phyloP scores from a whole-genome alignment of 192 early-diverging fungal genomes.

The Backusella psychrophila region DNA sequence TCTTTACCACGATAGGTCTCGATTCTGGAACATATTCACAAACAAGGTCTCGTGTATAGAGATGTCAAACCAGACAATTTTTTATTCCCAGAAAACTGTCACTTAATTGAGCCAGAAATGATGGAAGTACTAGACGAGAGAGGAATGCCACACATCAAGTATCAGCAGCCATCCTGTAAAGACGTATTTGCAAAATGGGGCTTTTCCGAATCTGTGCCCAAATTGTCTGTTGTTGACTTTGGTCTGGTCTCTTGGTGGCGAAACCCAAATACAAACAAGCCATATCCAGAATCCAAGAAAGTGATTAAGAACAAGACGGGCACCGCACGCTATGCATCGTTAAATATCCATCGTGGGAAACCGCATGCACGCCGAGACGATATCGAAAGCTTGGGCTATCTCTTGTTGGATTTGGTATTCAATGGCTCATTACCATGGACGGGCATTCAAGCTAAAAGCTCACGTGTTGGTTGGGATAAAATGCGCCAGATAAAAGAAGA shows the following conservation, averaged over 20 bases:
- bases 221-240: constrained; percentile 58
- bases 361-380: constrained; percentile 86
- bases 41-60: constrained; percentile 53
- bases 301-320: constrained; percentile 55
- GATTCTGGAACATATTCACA: constrained; percentile 36
- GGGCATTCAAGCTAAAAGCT: constrained; percentile 79
- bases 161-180: constrained; percentile 19
- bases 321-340: constrained; percentile 81
- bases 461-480: constrained; percentile 83
- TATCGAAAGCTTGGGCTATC: constrained; percentile 81
- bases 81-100: constrained; percentile 43
- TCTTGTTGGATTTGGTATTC: constrained; percentile 74
- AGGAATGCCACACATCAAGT: background rate
- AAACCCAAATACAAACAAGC: constrained; percentile 43
- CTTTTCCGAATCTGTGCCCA: constrained; percentile 6
- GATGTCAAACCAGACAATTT: constrained; percentile 85
- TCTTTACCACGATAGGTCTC: constrained; percentile 23
- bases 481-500: constrained; percentile 82
- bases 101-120: constrained; percentile 25
- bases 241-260: constrained; percentile 46
- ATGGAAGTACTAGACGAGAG: constrained; percentile 6
- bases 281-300: constrained; percentile 36
- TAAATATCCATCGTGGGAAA: constrained; percentile 81
- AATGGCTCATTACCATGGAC: constrained; percentile 82
- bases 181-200: constrained; percentile 20